Evolutionary conservation across 139 green algal genomes (phyloP), one percentile per base, ranked within the genome.

Genomic region (Desmodesmus armatus): DNA sequence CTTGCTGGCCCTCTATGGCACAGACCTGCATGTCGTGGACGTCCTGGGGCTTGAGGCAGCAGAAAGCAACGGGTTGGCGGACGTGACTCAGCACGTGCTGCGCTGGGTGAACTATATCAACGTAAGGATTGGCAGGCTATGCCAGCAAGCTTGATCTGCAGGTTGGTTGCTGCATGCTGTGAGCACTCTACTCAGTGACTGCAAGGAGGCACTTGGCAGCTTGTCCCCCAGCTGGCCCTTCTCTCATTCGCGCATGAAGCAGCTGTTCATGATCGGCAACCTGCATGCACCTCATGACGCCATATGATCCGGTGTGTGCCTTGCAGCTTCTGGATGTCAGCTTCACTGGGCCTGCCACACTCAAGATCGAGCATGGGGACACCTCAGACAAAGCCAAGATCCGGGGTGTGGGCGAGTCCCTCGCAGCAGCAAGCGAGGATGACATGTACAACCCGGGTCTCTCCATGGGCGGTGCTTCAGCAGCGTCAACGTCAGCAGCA

Each of bases 301-400:
- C n/a, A n/a, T n/a, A n/a, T n/a, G n/a, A n/a, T n/a, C n/a, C n/a
- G n/a, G n/a, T n/a, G n/a, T n/a, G n/a, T n/a, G n/a, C n/a, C 0
- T 2, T 77, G 39, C 71, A 79, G 73, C 73, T 80, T 1, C 33
- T 80, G 31, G 73, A 80, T 27, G 73, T 80, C 31, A 69, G 19
- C 4, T 6, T 80, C 5, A n/a, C 41, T 37, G 73, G 73, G 19
- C 29, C 5, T 49, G 67, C 31, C 31, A 49, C 19, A 29, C 73
- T 80, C 73, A 80, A 80, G 37, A 47, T 80, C 43, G 73, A 80
- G 31, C 67, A 80, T 51, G 49, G 73, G n/a, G 73, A 80, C 73
- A 35, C 73, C 23, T 63, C 29, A 15, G 73, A 80, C 49, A 67
- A 67, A 51, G 47, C 73, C 3, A 80, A 80, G 49, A 2, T 80